These are phyloP conservation scores for Neurospora sp. DNA, from an alignment of 495 filamentous ascomycete genomes.

Conservation along the genomic window DNA sequence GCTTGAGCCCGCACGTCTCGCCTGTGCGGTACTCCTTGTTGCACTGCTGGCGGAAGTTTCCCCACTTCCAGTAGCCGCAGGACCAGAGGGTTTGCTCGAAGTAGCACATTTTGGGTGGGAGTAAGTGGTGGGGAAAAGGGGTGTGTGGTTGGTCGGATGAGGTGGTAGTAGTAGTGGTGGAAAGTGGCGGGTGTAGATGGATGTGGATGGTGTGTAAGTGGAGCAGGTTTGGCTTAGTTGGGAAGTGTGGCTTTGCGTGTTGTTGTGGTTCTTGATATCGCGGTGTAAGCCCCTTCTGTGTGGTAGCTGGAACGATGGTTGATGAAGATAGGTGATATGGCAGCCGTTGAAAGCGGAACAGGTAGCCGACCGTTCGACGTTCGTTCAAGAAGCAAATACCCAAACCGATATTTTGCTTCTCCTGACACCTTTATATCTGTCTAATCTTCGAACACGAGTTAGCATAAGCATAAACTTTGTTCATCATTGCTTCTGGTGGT, in stretches of 20 bases:
- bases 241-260: background rate
- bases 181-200: background rate
- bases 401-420: background rate
- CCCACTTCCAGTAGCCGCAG: slow-evolving; percentile 95
- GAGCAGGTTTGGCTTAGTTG: background rate
- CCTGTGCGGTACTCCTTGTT: slow-evolving; percentile 93
- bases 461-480: background rate
- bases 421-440: background rate
- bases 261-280: background rate
- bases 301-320: background rate
- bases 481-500: background rate
- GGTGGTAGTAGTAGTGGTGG: background rate
- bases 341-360: background rate
- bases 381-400: background rate
- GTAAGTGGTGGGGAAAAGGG: background rate
- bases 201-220: background rate
- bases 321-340: background rate
- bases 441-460: background rate
- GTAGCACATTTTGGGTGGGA: slow-evolving; percentile 46
- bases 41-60: slow-evolving; percentile 88
- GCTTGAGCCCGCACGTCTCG: slow-evolving; percentile 95
- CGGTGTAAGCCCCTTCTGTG: background rate
- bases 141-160: background rate
- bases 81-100: slow-evolving; percentile 50
- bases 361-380: background rate